Conservation (phyloP, 768 basidiomycete species). For the Trametes sanguinea region DNA sequence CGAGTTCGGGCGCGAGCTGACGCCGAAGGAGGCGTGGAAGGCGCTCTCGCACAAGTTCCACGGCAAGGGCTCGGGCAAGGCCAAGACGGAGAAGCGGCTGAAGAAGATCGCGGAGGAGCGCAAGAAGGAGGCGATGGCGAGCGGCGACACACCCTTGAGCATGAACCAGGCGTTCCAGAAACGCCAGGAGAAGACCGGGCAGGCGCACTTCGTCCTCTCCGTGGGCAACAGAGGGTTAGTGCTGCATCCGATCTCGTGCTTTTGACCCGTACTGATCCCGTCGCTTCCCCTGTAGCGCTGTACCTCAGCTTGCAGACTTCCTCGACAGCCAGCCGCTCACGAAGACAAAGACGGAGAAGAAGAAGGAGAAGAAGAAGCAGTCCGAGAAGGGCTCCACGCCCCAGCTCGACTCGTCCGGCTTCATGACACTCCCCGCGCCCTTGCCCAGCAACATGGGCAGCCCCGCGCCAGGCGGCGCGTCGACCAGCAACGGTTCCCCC, state of each 20-base stretch:
- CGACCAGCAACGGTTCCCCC: slow-evolving; percentile 50
- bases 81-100: slow-evolving; percentile 95
- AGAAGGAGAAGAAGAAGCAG: slow-evolving; percentile 80
- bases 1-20: slow-evolving; percentile 86
- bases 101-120: slow-evolving; percentile 98
- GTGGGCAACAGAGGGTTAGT: slow-evolving; percentile 90
- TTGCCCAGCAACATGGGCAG: slow-evolving; percentile 42
- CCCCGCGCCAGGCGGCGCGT: slow-evolving; percentile 36
- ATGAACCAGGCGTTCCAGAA: slow-evolving; percentile 95
- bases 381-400: slow-evolving; percentile 52
- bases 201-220: slow-evolving; percentile 94
- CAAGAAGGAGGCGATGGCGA: slow-evolving; percentile 91
- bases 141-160: slow-evolving; percentile 93
- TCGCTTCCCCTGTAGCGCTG: slow-evolving; percentile 53
- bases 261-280: slow-evolving; percentile 14
- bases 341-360: slow-evolving; percentile 82
- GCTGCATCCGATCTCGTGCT: background rate
- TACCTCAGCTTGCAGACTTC: slow-evolving; percentile 83
- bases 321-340: slow-evolving; percentile 78
- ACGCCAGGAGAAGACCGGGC: slow-evolving; percentile 90
- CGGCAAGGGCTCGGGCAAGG: slow-evolving; percentile 94
- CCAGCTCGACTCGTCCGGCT: slow-evolving; percentile 53
- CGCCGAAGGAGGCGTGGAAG: slow-evolving; percentile 98
- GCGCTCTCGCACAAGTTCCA: slow-evolving; percentile 97
- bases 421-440: slow-evolving; percentile 73